phyloP scores from a whole-genome alignment of 139 green algal species.

The Marvania coccoides region DNA sequence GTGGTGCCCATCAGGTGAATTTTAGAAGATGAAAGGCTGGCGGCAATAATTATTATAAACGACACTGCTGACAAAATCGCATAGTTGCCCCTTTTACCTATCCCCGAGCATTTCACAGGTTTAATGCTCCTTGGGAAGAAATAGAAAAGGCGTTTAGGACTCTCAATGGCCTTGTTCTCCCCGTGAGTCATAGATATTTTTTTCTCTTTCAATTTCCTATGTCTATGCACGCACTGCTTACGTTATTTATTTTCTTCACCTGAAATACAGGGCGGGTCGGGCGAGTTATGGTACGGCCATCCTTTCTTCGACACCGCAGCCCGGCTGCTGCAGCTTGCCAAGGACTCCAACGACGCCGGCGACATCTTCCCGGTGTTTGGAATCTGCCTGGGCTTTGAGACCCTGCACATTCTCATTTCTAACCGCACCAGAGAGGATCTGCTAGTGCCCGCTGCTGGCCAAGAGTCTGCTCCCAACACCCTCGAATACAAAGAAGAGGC shows the following conservation, averaged over 20 bases:
- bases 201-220: too few species aligned
- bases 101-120: neutral
- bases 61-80: too few species aligned
- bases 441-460: neutral
- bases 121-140: constrained; percentile 7
- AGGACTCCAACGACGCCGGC: neutral
- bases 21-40: constrained; percentile 43
- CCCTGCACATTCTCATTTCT: constrained; percentile 1
- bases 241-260: too few species aligned
- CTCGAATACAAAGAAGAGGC: constrained; percentile 4
- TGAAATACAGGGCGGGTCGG: constrained; percentile 4
- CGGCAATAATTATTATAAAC: constrained; percentile 23
- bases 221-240: too few species aligned
- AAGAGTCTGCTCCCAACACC: constrained; percentile 3
- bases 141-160: neutral
- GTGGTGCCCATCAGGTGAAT: constrained; percentile 48
- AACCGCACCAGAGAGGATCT: constrained; percentile 6
- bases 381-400: constrained; percentile 16
- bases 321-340: constrained; percentile 26
- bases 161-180: constrained; percentile 53
- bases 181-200: constrained; percentile 13
- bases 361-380: constrained; percentile 10
- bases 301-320: constrained; percentile 50
- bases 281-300: constrained; percentile 41
- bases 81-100: neutral